Conservation (phyloP, 805 yeast species). For the Wickerhamomyces sydowiorum region DNA sequence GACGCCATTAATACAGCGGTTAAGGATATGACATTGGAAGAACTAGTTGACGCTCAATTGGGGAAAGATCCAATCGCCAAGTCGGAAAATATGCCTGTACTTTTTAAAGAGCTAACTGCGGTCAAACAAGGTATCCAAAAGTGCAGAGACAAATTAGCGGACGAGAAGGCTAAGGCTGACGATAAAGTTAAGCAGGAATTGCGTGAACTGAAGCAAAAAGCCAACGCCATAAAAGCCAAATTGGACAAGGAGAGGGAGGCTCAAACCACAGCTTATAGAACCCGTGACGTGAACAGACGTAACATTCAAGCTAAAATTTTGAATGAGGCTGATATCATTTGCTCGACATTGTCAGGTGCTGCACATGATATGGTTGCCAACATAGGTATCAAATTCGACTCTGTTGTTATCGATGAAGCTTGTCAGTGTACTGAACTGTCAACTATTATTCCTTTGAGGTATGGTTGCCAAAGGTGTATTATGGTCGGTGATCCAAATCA, state of each 20-base stretch:
- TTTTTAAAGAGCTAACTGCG: conserved; percentile 40
- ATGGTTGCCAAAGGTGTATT: conserved; percentile 84
- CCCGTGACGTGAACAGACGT: conserved; percentile 72
- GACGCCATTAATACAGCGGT: conserved; percentile 85
- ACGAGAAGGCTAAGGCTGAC: conserved; percentile 28
- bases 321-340: conserved; percentile 74
- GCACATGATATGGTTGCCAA: conserved; percentile 83
- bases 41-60: conserved; percentile 55
- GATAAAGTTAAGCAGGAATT: conserved; percentile 44
- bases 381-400: conserved; percentile 73
- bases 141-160: conserved; percentile 21
- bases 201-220: conserved; percentile 50
- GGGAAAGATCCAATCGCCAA: conserved; percentile 10
- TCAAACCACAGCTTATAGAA: conserved; percentile 61
- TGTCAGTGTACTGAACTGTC: conserved; percentile 95
- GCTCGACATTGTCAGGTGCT: conserved; percentile 89
- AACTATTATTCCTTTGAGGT: conserved; percentile 84
- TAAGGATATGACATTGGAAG: conserved; percentile 79
- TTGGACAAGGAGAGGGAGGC: conserved; percentile 78
- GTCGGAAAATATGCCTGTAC: conserved; percentile 37
- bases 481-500: conserved; percentile 99
- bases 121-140: conserved; percentile 11
- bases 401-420: conserved; percentile 94
- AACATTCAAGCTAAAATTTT: conserved; percentile 69
- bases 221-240: conserved; percentile 65